A percentile compares a stretch with the other conserved stretches of the same genome.
phyloP scores from a whole-genome alignment of 169 alveolate species.

The Cryptosporidium ubiquitum region DNA sequence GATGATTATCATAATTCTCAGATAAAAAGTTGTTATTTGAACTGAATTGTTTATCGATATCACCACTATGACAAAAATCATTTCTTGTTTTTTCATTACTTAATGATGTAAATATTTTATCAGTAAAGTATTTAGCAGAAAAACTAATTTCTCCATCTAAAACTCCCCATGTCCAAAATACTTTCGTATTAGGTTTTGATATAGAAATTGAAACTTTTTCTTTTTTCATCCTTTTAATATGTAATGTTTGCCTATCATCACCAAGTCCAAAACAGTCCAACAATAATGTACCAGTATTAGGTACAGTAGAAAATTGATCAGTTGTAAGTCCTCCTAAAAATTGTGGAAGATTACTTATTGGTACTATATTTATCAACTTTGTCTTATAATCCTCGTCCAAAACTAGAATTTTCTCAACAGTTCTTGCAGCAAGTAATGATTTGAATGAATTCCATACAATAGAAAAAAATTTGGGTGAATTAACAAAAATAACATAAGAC shows the following conservation, averaged over 20 bases:
- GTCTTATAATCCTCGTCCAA: constrained; percentile 64
- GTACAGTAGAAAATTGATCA: constrained; percentile 64
- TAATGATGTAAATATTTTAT: not conserved
- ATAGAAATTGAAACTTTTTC: constrained; percentile 43
- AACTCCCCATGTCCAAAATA: constrained; percentile 74
- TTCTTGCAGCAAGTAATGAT: constrained; percentile 65
- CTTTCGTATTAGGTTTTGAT: constrained; percentile 39
- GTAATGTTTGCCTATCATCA: constrained; percentile 69
- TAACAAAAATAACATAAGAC: constrained; percentile 69
- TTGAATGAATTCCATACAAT: constrained; percentile 74
- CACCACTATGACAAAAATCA: not conserved
- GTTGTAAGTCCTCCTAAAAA: constrained; percentile 69
- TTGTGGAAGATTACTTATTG: constrained; percentile 30
- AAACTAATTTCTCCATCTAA: constrained; percentile 69
- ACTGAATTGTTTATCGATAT: not conserved
- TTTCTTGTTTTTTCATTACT: not conserved
- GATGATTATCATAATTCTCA: not conserved
- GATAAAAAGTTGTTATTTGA: not conserved
- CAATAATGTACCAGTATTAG: constrained; percentile 62
- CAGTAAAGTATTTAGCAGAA: constrained; percentile 22
- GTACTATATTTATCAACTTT: constrained; percentile 19
- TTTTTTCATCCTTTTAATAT: constrained; percentile 73
- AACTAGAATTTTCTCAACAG: constrained; percentile 69
- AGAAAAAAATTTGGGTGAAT: constrained; percentile 67
- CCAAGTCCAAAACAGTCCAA: constrained; percentile 73